Percentiles rank a stretch among this genome's conserved stretches.
Evolutionary conservation across 1,139 yeast genomes (phyloP).

Genomic region (Lodderomyces pseudojiufengensis): DNA sequence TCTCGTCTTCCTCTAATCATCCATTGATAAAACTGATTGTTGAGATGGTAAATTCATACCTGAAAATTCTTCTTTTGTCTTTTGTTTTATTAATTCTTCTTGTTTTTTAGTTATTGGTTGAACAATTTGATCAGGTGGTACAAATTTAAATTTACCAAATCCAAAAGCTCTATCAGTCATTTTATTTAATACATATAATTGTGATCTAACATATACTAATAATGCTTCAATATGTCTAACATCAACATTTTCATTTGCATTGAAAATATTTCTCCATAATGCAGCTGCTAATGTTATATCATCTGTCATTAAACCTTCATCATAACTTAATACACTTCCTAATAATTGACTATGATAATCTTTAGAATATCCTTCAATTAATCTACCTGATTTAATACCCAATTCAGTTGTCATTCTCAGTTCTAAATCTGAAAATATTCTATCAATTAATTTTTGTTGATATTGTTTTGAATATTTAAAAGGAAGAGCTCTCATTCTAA

Average conservation of each 20-base stretch:
- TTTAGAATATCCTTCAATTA: slow-evolving; percentile 81
- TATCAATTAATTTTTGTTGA: slow-evolving; percentile 87
- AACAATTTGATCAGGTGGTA: slow-evolving; percentile 80
- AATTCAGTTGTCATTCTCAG: slow-evolving; percentile 79
- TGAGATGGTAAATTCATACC: slow-evolving; percentile 57
- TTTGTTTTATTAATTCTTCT: slow-evolving; percentile 42
- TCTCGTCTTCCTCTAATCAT: slow-evolving; percentile 42
- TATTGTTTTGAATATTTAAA: slow-evolving; percentile 82
- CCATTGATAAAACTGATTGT: slow-evolving; percentile 58
- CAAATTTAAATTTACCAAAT: slow-evolving; percentile 80
- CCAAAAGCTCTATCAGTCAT: slow-evolving; percentile 91
- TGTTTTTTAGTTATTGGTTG: slow-evolving; percentile 65
- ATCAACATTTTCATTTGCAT: slow-evolving; percentile 80
- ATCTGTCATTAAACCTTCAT: slow-evolving; percentile 81
- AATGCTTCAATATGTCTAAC: slow-evolving; percentile 81
- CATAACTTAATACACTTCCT: slow-evolving; percentile 87
- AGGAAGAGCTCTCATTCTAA: slow-evolving; percentile 95
- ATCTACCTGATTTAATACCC: slow-evolving; percentile 77
- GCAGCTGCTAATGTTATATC: slow-evolving; percentile 88
- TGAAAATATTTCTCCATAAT: slow-evolving; percentile 86
- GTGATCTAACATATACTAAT: slow-evolving; percentile 84
- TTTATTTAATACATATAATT: slow-evolving; percentile 78
- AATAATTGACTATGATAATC: slow-evolving; percentile 88
- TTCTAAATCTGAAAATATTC: slow-evolving; percentile 88
- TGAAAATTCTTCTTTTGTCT: slow-evolving; percentile 34